Evolutionary conservation across 148 eudicot genomes (phyloP), one percentile per base, ranked within the genome.

Genomic region (Pouteria glomerata): DNA sequence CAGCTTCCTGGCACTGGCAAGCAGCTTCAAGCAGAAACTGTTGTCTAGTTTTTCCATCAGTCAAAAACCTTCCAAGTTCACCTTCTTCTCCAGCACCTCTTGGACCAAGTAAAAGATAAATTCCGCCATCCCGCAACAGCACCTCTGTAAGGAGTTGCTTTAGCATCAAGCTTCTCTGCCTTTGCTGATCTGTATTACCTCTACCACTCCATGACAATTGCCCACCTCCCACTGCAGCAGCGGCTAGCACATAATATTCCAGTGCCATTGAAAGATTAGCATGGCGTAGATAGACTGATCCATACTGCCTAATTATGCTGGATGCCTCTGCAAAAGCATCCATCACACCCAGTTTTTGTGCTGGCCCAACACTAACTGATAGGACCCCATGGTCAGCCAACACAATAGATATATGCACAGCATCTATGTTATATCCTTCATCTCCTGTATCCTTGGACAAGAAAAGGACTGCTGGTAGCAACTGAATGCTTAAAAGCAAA

Each of bases 1-100:
- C 92, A 74, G 91, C 86, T 83, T 91, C 90, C 81, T 82, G 93
- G 77, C 98, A 94, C 72, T 88, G 91, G 62, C 82, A 83, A 75
- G 98, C 91, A 72, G 97, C 97, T 85, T 94, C 97, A 64, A 86
- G 86, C 73, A 94, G 76, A 82, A 94, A 91, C 76, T 91, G 93
- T 30, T 84, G 91, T 73, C 90, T 83, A 15, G 83, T 76, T 60
- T 79, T 73, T 63, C 72, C 81, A 81, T 87, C 93, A 62, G 82
- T 77, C 67, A 89, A 83, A 84, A 94, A 88, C 47, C 97, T 86
- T 41, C 84, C 87, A 55, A 94, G 82, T 76, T 94, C 90, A 70
- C 93, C 96, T 86, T 91, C 97, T 83, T 89, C 98, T 44, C 98
- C 98, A 51, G 90, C 84, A 41, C 98, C 98, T 67, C 91, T 84